A percentile compares a stretch with the other conserved stretches of the same genome.
These are phyloP conservation scores for Begonia fuchsioides DNA, from an alignment of 306 rosid genomes.

Conservation along the genomic window DNA sequence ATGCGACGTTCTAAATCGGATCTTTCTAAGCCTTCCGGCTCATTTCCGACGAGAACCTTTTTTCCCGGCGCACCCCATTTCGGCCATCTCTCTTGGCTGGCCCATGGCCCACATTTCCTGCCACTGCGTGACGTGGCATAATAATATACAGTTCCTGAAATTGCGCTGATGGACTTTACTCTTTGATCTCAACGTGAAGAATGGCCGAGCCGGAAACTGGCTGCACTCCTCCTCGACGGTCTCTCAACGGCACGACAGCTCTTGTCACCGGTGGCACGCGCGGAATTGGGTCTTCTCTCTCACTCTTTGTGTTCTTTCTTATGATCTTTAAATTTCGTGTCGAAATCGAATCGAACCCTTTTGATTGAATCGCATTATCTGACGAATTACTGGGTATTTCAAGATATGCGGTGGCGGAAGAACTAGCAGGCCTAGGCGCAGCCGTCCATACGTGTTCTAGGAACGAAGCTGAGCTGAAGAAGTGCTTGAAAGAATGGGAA, in stretches of 20 bases:
- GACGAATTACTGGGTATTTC: not conserved
- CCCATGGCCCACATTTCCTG: no score
- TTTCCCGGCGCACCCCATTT: no score
- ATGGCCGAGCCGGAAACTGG: constrained; percentile 38
- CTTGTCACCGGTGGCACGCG: constrained; percentile 93
- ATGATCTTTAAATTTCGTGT: not conserved
- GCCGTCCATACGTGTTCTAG: constrained; percentile 74
- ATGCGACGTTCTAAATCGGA: no score
- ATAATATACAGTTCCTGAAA: no score
- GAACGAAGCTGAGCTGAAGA: constrained; percentile 47
- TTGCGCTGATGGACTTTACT: not conserved
- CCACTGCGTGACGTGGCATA: no score
- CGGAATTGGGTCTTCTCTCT: constrained; percentile 54
- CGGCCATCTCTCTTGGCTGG: no score
- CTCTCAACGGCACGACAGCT: constrained; percentile 53
- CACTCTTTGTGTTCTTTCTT: not conserved
- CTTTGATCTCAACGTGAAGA: not conserved
- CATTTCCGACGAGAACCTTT: no score
- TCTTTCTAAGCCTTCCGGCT: no score
- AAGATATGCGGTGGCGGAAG: constrained; percentile 79
- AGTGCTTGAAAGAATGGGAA: constrained; percentile 51
- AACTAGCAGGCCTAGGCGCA: constrained; percentile 68
- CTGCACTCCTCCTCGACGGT: constrained; percentile 41
- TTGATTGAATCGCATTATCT: not conserved
- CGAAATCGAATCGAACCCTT: not conserved